Base-by-base conservation (phyloP, 2,329 filamentous ascomycete genomes). In the Fusarium sp. region DNA sequence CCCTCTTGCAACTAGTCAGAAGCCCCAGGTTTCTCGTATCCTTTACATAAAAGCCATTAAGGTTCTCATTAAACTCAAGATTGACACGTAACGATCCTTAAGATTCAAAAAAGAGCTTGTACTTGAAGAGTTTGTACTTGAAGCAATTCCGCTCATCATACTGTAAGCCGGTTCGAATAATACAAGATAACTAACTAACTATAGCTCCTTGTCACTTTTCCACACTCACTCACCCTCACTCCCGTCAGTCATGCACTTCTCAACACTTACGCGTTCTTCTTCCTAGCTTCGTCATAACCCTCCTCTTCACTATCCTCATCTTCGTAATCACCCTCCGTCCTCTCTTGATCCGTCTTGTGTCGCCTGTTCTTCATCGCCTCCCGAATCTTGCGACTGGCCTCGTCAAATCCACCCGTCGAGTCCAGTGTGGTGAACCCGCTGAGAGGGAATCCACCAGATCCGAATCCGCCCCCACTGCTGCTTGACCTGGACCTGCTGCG, bases 361-460 rank as follows among this genome's bases (percentile, higher is more conserved):
- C 91, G 84, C 66, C 84, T 78, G 63, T 85, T 76, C 75, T 90
- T 86, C 92, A 98, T 97, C 6, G 93, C 93, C 70, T 90, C 91
- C 53, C 92, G 86, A 70, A 98, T 94, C 81, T 91, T 93, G 78
- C 88, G 87, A 75, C 88, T 94, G 4, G 97, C 93, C 78, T 96
- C 91, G 55, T 95, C 91, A 63, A 97, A 88, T 4, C 91, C 89
- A 47, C 88, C 91, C 46, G 89, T 87, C 4, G 87, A 87, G 72
- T 93, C 86, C 53, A 90, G 78, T 9, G 82, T 81, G 23, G 87
- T 96, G 72, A 97, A 92, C 4, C 85, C 87, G 73, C 89, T 89
- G 63, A 95, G 79, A 2, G 88, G 87, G 74, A 92, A 91, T 0
- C 85, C 87, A 5, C 82, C 81, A 18, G 84, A 86, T 5, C 88